These are phyloP conservation scores for Alternaria novae-zelandiae DNA, from an alignment of 2,329 filamentous ascomycete species.

Conservation along the genomic window DNA sequence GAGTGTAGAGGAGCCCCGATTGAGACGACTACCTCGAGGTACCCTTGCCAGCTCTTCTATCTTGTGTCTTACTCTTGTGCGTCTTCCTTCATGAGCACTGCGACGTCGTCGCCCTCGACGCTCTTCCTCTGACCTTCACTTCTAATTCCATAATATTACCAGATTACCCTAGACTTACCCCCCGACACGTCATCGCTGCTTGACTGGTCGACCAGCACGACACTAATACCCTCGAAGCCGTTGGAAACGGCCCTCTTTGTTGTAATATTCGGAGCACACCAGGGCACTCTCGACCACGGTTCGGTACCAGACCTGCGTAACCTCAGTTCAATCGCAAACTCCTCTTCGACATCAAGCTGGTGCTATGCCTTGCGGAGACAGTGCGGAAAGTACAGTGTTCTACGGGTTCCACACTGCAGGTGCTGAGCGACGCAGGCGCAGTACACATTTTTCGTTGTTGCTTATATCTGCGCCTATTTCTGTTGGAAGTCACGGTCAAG, in stretches of 20 bases:
- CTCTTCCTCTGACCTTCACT: slow-evolving; percentile 15
- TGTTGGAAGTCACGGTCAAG: slow-evolving; percentile 14
- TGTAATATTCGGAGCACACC: slow-evolving; percentile 6
- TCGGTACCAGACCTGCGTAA: slow-evolving; percentile 13
- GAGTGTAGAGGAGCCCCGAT: slow-evolving; percentile 37
- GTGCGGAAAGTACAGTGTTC: slow-evolving; percentile 5
- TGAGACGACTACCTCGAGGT: slow-evolving; percentile 13
- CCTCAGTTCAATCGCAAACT: neutral
- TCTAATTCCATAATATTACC: slow-evolving; percentile 10
- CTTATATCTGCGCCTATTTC: slow-evolving; percentile 16
- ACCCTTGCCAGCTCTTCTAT: slow-evolving; percentile 23
- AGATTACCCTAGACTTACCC: slow-evolving; percentile 8
- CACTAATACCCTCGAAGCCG: slow-evolving; percentile 17
- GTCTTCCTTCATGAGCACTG: slow-evolving; percentile 17
- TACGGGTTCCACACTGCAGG: neutral
- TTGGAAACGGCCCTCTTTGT: slow-evolving; percentile 23
- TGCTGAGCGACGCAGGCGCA: neutral
- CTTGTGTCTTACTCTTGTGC: slow-evolving; percentile 16
- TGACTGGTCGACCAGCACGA: slow-evolving; percentile 19
- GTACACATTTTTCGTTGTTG: neutral
- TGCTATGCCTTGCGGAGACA: slow-evolving; percentile 8
- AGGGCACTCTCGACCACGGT: slow-evolving; percentile 25
- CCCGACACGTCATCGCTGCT: slow-evolving; percentile 9
- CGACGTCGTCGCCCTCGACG: slow-evolving; percentile 13
- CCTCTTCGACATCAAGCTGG: neutral